phyloP scores from a whole-genome alignment of 306 rosid species.

The Prunus fruticosa region DNA sequence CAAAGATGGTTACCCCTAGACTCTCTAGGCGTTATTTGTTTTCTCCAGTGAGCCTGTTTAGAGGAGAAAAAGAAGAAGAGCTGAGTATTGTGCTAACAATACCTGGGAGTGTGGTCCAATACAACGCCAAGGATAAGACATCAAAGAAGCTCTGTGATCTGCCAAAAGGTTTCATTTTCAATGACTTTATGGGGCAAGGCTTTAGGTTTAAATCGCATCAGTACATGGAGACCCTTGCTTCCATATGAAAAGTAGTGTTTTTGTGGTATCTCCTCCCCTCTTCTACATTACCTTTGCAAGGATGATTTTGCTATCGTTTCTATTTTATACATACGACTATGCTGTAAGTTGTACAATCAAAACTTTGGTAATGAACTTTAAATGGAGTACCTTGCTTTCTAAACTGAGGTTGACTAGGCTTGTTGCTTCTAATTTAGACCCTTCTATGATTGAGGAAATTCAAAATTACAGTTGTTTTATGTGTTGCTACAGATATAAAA shows the following conservation, averaged over 20 bases:
- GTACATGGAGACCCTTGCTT: constrained; percentile 26
- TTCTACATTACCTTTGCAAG: neutral
- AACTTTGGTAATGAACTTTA: neutral
- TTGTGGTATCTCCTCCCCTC: neutral
- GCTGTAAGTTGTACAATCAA: neutral
- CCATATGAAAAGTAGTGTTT: constrained; percentile 10
- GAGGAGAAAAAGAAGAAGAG: constrained; percentile 20
- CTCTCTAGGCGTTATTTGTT: neutral
- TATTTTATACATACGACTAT: neutral
- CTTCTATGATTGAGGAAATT: neutral
- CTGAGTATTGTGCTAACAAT: constrained; percentile 21
- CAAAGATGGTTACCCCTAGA: neutral
- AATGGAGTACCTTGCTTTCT: neutral
- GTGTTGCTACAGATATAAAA: too few species aligned
- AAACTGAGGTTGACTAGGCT: neutral
- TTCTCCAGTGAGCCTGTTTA: constrained; percentile 6
- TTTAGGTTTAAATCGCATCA: constrained; percentile 18
- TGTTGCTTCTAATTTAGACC: neutral
- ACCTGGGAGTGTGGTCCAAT: constrained; percentile 22
- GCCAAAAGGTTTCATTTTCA: neutral
- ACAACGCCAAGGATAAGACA: constrained; percentile 5
- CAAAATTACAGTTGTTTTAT: too few species aligned
- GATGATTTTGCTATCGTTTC: neutral
- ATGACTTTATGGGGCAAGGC: neutral
- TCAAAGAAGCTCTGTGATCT: neutral